These are phyloP conservation scores for Corniculantispora saksenae DNA, from an alignment of 2,329 filamentous ascomycete species.

Conservation along the genomic window DNA sequence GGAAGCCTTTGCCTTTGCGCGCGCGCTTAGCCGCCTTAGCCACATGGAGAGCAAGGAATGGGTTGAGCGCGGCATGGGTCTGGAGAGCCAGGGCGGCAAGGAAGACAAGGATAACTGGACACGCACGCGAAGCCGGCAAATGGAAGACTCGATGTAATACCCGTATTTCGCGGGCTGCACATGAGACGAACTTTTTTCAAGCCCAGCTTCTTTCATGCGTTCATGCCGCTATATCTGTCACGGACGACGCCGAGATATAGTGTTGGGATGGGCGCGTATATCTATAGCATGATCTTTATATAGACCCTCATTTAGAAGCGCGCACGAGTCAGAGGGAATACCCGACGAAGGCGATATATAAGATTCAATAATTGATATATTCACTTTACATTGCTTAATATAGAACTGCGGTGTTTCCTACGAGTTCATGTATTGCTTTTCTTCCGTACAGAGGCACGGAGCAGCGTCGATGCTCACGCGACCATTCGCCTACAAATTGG, in stretches of 20 bases:
- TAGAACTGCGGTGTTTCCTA: no score
- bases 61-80: constrained; percentile 78
- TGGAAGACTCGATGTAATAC: constrained; percentile 64
- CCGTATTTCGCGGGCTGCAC: not conserved
- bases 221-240: not conserved
- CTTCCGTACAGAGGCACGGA: not conserved
- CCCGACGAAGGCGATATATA: not conserved
- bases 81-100: constrained; percentile 66
- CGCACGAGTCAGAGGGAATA: not conserved
- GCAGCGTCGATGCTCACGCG: not conserved
- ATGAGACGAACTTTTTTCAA: no score
- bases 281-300: constrained; percentile 2
- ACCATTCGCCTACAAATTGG: not conserved
- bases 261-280: not conserved
- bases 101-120: constrained; percentile 65
- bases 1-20: constrained; percentile 92
- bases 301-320: constrained; percentile 1
- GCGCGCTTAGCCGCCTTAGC: constrained; percentile 78
- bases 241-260: not conserved
- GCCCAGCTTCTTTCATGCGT: not conserved
- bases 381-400: not conserved
- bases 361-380: not conserved
- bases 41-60: constrained; percentile 96
- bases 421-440: not conserved
- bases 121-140: constrained; percentile 65